A percentile compares a stretch with the other conserved stretches of the same genome.
Evolutionary conservation across 2,329 filamentous ascomycete species (phyloP).

Genomic region (Neoascochyta sp.): DNA sequence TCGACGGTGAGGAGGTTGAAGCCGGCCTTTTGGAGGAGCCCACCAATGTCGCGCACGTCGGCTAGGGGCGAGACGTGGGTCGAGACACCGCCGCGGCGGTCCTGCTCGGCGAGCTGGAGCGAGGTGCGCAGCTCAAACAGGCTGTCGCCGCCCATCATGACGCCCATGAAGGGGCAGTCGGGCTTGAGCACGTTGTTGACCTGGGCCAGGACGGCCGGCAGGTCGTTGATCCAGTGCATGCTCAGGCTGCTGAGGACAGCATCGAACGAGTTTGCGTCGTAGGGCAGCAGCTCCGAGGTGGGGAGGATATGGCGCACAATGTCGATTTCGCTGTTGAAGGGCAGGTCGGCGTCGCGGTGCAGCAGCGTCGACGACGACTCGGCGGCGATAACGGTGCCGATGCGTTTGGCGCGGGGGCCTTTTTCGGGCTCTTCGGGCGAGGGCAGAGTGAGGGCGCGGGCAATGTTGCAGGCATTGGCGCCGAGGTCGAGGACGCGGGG

Average conservation of each 20-base stretch:
- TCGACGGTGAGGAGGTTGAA: constrained; percentile 97
- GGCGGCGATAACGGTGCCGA: constrained; percentile 72
- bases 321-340: constrained; percentile 70
- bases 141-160: constrained; percentile 94
- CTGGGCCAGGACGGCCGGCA: constrained; percentile 78
- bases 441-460: constrained; percentile 65
- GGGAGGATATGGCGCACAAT: constrained; percentile 73
- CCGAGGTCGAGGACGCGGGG: constrained; percentile 84
- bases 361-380: constrained; percentile 77
- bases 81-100: constrained; percentile 84
- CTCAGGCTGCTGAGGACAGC: constrained; percentile 84
- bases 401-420: constrained; percentile 65
- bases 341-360: constrained; percentile 70
- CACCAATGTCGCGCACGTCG: constrained; percentile 87
- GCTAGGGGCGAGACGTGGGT: constrained; percentile 88
- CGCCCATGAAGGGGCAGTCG: constrained; percentile 85
- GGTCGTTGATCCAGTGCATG: constrained; percentile 96
- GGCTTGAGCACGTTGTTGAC: constrained; percentile 86
- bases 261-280: constrained; percentile 73
- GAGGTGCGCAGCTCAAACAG: constrained; percentile 91
- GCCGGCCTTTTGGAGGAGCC: constrained; percentile 77
- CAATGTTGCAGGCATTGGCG: constrained; percentile 93
- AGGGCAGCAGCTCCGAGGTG: constrained; percentile 72
- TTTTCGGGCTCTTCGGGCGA: constrained; percentile 60
- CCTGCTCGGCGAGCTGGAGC: constrained; percentile 85